Conservation (phyloP, 2,329 filamentous ascomycete species). For the Rhynchosporium secalis region DNA sequence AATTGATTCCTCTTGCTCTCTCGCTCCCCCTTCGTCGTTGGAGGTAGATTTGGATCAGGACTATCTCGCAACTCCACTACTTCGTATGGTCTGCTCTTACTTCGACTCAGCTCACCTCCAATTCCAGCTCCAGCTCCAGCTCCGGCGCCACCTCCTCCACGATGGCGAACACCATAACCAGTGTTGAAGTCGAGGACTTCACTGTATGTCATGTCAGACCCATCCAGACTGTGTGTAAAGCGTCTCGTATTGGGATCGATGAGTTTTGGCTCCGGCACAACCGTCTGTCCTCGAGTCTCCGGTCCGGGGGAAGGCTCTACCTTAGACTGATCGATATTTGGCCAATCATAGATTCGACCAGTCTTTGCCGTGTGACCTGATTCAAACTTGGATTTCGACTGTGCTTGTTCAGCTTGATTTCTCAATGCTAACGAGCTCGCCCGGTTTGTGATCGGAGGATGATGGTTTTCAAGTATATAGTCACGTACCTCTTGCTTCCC, state of each 20-base stretch:
- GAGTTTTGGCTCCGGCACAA: constrained; percentile 2
- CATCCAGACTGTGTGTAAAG: constrained; percentile 32
- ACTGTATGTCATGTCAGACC: constrained; percentile 25
- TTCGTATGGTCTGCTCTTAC: constrained; percentile 14
- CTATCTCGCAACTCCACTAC: constrained; percentile 30
- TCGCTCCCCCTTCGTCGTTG: constrained; percentile 23
- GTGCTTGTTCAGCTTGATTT: constrained; percentile 23
- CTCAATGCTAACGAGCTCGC: constrained; percentile 31
- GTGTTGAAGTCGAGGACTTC: constrained; percentile 34
- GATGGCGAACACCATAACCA: constrained; percentile 28
- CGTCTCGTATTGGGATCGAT: constrained; percentile 6
- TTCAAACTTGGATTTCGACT: constrained; percentile 18
- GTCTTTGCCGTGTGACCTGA: constrained; percentile 18
- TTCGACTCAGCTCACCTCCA: constrained; percentile 18
- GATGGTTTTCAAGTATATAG: constrained; percentile 24
- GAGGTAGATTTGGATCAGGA: constrained; percentile 27
- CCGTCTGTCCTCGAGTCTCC: background rate
- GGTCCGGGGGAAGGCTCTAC: constrained; percentile 16
- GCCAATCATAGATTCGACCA: constrained; percentile 31
- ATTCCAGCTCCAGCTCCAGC: no score
- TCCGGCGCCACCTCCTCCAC: constrained; percentile 13
- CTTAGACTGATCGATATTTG: constrained; percentile 27
- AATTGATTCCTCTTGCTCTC: constrained; percentile 28
- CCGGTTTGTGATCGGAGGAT: constrained; percentile 30
- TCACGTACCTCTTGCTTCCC: constrained; percentile 34